These are phyloP conservation scores for Thelonectria blattea DNA, from an alignment of 2,329 filamentous ascomycete genomes.

Conservation along the genomic window DNA sequence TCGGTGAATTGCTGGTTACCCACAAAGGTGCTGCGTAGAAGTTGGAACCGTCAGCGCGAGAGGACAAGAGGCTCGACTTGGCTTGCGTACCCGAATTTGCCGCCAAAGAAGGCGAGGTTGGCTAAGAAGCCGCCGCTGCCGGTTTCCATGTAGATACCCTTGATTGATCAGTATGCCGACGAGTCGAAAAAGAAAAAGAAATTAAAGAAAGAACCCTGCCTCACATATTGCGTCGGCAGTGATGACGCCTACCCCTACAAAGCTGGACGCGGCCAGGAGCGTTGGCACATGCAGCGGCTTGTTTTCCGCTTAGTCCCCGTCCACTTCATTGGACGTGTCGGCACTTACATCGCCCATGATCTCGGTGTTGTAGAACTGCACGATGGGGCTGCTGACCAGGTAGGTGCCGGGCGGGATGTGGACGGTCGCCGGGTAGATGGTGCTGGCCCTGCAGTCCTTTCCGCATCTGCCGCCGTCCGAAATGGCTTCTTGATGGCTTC, in stretches of 20 bases:
- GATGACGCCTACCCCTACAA: conserved; percentile 62
- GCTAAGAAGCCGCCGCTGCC: conserved; percentile 51
- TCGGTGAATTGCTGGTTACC: conserved; percentile 74
- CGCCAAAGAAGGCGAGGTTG: conserved; percentile 68
- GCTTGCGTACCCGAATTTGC: conserved; percentile 52
- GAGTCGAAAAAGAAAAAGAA: too few relatives aligned
- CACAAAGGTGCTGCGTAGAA: conserved; percentile 37
- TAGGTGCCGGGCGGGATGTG: conserved; percentile 58
- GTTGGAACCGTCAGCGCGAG: conserved; percentile 43
- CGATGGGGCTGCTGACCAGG: conserved; percentile 59
- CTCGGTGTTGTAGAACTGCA: conserved; percentile 68
- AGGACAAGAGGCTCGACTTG: not conserved
- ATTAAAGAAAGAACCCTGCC: too few relatives aligned
- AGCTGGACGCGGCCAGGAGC: conserved; percentile 59
- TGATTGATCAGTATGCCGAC: conserved; percentile 19
- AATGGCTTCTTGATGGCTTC: conserved; percentile 58
- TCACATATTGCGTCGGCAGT: conserved; percentile 19
- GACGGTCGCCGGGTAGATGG: conserved; percentile 31
- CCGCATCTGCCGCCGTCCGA: conserved; percentile 46
- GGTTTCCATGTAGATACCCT: conserved; percentile 39
- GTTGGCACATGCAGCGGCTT: conserved; percentile 48
- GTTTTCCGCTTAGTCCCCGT: too few relatives aligned
- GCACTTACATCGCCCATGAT: conserved; percentile 49
- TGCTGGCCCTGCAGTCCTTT: conserved; percentile 41
- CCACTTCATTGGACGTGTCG: too few relatives aligned